Evolutionary conservation across 371 early-diverging fungal species (phyloP), one percentile per base, ranked within the genome.

Genomic region (Entomophthora muscae): DNA sequence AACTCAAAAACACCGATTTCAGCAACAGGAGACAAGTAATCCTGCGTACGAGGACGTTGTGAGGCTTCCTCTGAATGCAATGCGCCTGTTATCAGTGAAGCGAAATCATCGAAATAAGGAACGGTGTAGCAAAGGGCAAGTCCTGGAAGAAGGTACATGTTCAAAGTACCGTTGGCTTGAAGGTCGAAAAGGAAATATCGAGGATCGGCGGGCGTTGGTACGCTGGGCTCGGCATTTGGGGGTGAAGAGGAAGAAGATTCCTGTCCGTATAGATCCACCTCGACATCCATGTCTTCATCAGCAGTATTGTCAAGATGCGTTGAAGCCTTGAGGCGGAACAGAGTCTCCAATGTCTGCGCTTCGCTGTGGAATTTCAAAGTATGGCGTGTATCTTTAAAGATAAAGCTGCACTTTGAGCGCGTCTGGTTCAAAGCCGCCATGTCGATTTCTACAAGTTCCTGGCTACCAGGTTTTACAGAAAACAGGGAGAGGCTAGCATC

Each of bases 241-340:
- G 42, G 42, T 5, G 42, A 10, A 42, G 5, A 5, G 24, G 51
- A 12, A 3, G 60, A 32, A 31, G 31, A 30, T 2, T 23, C 33
- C 21, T 61, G 77, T 28, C 81, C 82, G 66, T 83, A 83, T n/a
- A 83, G 70, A 63, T 88, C 83, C 66, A 77, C 69, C 55, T 85
- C 84, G 2, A 82, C 68, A 61, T 83, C 84, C n/a, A n/a, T n/a
- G 2, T 61, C 62, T 7, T n/a, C 42, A 7, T 42, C 23, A 21
- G 7, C 21, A 23, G 63, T 51, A n/a, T n/a, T n/a, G 29, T 24
- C 51, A 51, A 12, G 1, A 52, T 42, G 42, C 10, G 17, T 42
- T 17, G 42, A 42, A 17, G 42, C 42, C 17, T 42, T 42, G 42
- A 42, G 42, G 10, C 42, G 42, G 42, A 42, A 42, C 42, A 42